These are phyloP conservation scores for Penicillium argentinense DNA, from an alignment of 495 filamentous ascomycete species.

Conservation along the genomic window DNA sequence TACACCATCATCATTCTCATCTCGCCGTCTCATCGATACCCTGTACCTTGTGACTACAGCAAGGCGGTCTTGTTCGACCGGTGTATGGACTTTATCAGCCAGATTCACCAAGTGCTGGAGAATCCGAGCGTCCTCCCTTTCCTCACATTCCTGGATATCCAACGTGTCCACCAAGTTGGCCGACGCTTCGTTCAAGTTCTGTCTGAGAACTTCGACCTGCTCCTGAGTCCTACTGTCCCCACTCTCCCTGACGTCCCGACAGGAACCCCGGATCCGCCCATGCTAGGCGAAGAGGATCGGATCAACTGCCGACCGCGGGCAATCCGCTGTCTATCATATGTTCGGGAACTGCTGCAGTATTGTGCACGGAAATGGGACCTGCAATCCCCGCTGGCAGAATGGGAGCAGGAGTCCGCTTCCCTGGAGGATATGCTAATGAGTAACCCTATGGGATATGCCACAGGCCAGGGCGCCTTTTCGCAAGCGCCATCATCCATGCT, in stretches of 20 bases:
- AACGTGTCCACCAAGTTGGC: constrained; percentile 39
- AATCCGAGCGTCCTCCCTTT: constrained; percentile 32
- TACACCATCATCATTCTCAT: constrained; percentile 85
- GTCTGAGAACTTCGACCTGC: constrained; percentile 32
- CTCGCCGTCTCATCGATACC: constrained; percentile 68
- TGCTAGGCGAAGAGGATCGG: constrained; percentile 35
- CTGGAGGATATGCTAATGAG: constrained; percentile 15
- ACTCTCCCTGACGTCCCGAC: constrained; percentile 32
- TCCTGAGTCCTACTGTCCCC: constrained; percentile 35
- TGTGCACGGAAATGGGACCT: constrained; percentile 38
- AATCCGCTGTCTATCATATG: constrained; percentile 33
- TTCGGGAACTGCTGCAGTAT: constrained; percentile 33
- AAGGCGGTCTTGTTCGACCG: constrained; percentile 80
- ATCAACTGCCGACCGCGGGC: constrained; percentile 39
- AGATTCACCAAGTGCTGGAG: constrained; percentile 40
- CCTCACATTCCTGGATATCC: constrained; percentile 41
- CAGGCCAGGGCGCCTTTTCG: constrained; percentile 7
- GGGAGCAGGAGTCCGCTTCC: constrained; percentile 28
- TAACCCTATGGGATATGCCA: constrained; percentile 12
- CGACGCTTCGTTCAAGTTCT: constrained; percentile 33
- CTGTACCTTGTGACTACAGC: constrained; percentile 62
- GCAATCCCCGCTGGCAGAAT: constrained; percentile 28
- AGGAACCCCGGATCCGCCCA: constrained; percentile 37
- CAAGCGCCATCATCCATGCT: constrained; percentile 11
- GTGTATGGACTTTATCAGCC: constrained; percentile 63